Percentiles rank a stretch among this genome's conserved stretches.
phyloP scores from a whole-genome alignment of 78 protist species.

The Diacronema lutheri region DNA sequence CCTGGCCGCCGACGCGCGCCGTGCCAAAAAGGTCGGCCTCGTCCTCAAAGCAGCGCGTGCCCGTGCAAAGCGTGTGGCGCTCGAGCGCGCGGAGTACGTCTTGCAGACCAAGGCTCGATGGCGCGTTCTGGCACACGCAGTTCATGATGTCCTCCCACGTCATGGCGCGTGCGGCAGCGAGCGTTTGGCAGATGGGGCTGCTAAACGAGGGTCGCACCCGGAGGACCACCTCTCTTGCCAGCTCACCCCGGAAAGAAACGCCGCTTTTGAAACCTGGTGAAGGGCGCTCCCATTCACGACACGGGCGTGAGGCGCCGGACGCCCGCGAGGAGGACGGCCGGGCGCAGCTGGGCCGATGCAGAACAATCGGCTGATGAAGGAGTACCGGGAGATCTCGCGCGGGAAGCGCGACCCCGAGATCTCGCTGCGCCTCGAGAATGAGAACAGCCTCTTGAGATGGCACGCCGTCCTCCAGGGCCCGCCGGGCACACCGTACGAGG shows the following conservation, averaged over 20 bases:
- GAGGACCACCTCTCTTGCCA: no score
- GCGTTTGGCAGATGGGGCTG: no score
- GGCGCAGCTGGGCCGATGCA: no score
- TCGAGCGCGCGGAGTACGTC: background rate
- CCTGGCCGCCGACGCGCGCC: no score
- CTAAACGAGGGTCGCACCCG: no score
- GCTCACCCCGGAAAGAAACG: no score
- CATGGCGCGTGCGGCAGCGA: background rate
- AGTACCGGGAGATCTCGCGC: background rate
- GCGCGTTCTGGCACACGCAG: constrained; percentile 8
- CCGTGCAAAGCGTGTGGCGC: constrained; percentile 10
- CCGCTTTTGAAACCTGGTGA: no score
- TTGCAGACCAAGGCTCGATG: background rate
- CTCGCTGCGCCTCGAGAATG: background rate
- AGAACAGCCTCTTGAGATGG: background rate
- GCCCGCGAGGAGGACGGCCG: no score
- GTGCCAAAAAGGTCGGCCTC: background rate
- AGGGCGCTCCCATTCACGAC: no score
- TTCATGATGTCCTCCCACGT: constrained; percentile 8
- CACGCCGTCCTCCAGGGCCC: background rate
- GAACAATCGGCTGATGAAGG: background rate
- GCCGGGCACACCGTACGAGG: background rate
- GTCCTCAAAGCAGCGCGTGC: background rate
- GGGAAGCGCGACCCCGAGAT: background rate
- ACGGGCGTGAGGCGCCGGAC: no score